Evolutionary conservation across 257 asterid genomes (phyloP), one percentile per base, ranked within the genome.

Genomic region (Solanum gracilifrons): DNA sequence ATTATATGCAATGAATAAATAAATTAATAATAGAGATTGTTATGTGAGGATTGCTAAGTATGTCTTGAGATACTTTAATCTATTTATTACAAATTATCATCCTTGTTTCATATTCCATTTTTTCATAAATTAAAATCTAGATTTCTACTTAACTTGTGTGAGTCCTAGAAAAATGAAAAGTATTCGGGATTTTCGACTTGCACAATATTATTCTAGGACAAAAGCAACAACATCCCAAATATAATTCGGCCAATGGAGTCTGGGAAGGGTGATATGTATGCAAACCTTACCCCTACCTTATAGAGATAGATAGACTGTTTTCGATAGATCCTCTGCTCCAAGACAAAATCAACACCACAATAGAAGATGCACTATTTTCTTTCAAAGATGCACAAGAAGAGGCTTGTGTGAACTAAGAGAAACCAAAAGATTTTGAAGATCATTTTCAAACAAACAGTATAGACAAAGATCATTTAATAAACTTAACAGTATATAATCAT

Each of bases 241-340:
- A 48, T 58, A 58, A 58, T 60, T 23, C 6, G 5, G 13, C 0
- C 0, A n/a, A 5, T 64, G 32, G 4, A 4, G 16, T 64, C 16
- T n/a, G 0, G 5, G 13, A 5, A 25, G 33, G 7, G 7, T 66
- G 10, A 5, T 66, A 29, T 66, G 21, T 68, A 27, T 0, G 0
- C 20, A 69, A 7, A 29, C 20, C 0, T 69, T 68, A 68, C 10
- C 21, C 5, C 74, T 27, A 39, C 4, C 10, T 68, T 13, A 4
- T 27, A 27, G 36, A 32, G 3, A 16, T 71, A 32, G 25, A 31
- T 2, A 32, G 1, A 31, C 4, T 31, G 13, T 71, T 68, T 29
- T 3, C 5, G 6, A 68, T 29, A 27, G 9, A 12, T 12, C 35
- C 36, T 68, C 21, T 0, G 6, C 77, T 15, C 25, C 5, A 31